A percentile compares a stretch with the other conserved stretches of the same genome.
Evolutionary conservation across 1,139 yeast species (phyloP).

Genomic region (Insectozyma bohioensis): DNA sequence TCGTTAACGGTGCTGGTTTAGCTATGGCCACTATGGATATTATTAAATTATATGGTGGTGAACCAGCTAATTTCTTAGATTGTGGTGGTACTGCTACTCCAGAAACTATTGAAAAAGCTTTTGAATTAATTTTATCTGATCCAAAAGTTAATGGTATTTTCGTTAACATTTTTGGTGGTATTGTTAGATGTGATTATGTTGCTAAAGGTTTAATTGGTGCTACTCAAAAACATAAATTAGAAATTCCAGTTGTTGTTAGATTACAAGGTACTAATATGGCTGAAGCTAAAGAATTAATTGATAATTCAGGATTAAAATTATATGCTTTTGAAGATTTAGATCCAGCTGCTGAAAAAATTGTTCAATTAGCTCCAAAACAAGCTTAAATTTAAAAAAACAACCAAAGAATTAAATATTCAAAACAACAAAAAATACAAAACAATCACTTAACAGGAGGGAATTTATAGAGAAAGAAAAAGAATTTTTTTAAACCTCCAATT

Average conservation of each 20-base stretch:
- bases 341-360: conserved; percentile 96
- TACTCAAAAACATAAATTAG: conserved; percentile 92
- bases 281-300: conserved; percentile 83
- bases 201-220: conserved; percentile 97
- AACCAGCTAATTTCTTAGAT: conserved; percentile 98
- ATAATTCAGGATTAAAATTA: conserved; percentile 89
- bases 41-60: conserved; percentile 96
- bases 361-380: conserved; percentile 55
- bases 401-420: conserved; percentile 3
- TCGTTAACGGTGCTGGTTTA: conserved; percentile 99
- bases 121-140: conserved; percentile 88
- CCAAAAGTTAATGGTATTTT: conserved; percentile 91
- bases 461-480: background rate
- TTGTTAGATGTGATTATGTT: conserved; percentile 97
- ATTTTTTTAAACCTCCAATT: background rate
- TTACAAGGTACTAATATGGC: conserved; percentile 97
- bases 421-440: background rate
- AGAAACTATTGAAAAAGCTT: conserved; percentile 95
- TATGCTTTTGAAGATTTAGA: conserved; percentile 91
- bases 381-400: conserved; percentile 10
- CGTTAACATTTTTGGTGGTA: conserved; percentile 98
- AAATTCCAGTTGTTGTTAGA: conserved; percentile 95
- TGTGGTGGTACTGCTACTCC: conserved; percentile 99
- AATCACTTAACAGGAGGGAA: background rate
- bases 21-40: conserved; percentile 99